Evolutionary conservation across 176 grass and related monocot genomes (phyloP), one percentile per base, ranked within the genome.

Genomic region (Cenchrus americanus): DNA sequence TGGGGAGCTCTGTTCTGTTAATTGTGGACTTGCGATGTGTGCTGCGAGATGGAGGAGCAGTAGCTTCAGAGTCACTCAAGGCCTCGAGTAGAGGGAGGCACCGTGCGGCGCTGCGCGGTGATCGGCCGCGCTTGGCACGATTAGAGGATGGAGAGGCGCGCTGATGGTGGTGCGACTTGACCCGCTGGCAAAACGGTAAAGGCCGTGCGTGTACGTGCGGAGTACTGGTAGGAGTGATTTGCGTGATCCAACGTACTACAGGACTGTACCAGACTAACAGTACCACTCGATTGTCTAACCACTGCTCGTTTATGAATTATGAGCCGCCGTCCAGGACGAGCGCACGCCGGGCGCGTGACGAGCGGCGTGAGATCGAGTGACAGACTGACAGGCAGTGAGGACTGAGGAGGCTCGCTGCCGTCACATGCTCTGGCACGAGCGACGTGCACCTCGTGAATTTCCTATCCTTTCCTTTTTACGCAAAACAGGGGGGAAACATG

Each of bases 1-100:
- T 54, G 49, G 50, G 17, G 37, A 34, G 72, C 37, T 44, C 14
- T 9, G 9, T 8, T 10, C 6, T 14, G 10, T 17, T 76, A 17
- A 58, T 21, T 41, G 34, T 37, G 34, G 12, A 61, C 23, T 61
- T 8, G 30, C 4, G 73, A 59, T 14, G 27, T 30, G 27, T 30
- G 27, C 17, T 22, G 54, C 0, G 6, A 43, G 41, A 15, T 43
- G 19, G 19, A 30, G 19, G 19, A 44, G n/a, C n/a, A n/a, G 61
- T 76, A 52, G 61, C 62, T 84, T 84, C 37, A 14, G 10, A 17
- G 0, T 17, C 82, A 84, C 72, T 58, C 62, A 59, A 69, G 27
- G 27, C 27, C 27, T 30, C 27, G 27, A 30, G 27, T 30, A 30
- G 27, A 30, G 27, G 27, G 27, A 30, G 27, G 27, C 27, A 30